Evolutionary conservation across 2,329 filamentous ascomycete genomes (phyloP), one percentile per base, ranked within the genome.

Genomic region (Cordyceps cicadae): DNA sequence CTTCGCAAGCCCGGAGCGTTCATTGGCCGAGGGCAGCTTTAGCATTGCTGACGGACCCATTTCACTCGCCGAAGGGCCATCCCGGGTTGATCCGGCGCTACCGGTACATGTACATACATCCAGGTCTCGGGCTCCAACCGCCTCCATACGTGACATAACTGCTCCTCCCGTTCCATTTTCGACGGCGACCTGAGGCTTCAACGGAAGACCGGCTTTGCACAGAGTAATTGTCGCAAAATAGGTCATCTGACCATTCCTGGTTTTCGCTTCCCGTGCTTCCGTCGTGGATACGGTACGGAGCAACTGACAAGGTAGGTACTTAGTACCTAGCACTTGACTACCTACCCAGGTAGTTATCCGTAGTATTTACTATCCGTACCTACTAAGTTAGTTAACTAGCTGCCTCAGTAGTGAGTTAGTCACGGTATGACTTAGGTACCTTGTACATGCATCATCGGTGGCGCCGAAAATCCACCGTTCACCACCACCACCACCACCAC

Each of bases 21-120:
- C 34, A 59, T 37, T 37, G 34, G 34, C 34, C 12, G 34, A 11
- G 14, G 34, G 5, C 9, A 3, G 3, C 34, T 37, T 37, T 37
- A 37, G 9, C 12, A 12, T 12, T 5, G 34, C 34, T 37, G 34
- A 14, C 34, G 12, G 34, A 11, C 34, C 34, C 34, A 37, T 11
- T 59, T 52, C 49, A 49, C 19, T 21, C 17, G 26, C 37, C 15
- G 37, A 26, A 50, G 5, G 24, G 26, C 17, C 46, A 45, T 49
- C 29, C 57, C 57, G 57, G 57, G 51, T 53, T 59, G 57, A 53
- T 53, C 57, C 57, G 57, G 57, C 41, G 57, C 41, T 34, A 34
- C 45, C 14, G 2, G 41, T 43, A 17, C 24, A 24, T 2, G 24
- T 24, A 14, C 8, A 7, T 24, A 32, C 24, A n/a, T n/a, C 17